A percentile compares a stretch with the other conserved stretches of the same genome.
Conservation (phyloP, 1,139 yeast species). For the Hansenula lynferdii region DNA sequence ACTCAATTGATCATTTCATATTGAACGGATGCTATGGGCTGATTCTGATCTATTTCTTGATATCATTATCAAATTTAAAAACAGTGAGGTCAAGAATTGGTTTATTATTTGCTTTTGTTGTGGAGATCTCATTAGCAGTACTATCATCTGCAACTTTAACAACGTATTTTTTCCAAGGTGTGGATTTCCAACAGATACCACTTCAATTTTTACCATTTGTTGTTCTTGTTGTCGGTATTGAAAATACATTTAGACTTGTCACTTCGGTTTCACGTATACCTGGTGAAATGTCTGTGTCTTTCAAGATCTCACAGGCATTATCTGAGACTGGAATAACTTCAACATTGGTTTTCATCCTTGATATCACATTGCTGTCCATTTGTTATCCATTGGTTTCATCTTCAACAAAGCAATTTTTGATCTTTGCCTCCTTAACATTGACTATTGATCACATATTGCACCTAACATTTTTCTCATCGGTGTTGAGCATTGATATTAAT, state of each 20-base stretch:
- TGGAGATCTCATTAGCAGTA: constrained; percentile 43
- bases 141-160: constrained; percentile 49
- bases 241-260: constrained; percentile 39
- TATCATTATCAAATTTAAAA: constrained; percentile 50
- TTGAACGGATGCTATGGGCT: constrained; percentile 26
- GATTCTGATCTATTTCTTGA: constrained; percentile 29
- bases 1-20: constrained; percentile 21
- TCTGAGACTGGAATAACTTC: constrained; percentile 31
- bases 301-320: constrained; percentile 31
- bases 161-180: constrained; percentile 28
- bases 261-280: constrained; percentile 35
- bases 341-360: constrained; percentile 25
- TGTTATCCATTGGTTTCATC: constrained; percentile 25
- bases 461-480: constrained; percentile 57
- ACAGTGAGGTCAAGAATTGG: constrained; percentile 59
- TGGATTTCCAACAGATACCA: constrained; percentile 33
- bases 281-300: constrained; percentile 35
- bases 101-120: constrained; percentile 53
- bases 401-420: constrained; percentile 33
- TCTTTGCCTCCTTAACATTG: constrained; percentile 38
- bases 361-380: constrained; percentile 22
- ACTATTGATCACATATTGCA: constrained; percentile 55
- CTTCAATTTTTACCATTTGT: constrained; percentile 34
- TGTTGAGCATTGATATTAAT: constrained; percentile 61
- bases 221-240: constrained; percentile 37